phyloP scores from a whole-genome alignment of 306 rosid species.

The Fragaria iinumae region DNA sequence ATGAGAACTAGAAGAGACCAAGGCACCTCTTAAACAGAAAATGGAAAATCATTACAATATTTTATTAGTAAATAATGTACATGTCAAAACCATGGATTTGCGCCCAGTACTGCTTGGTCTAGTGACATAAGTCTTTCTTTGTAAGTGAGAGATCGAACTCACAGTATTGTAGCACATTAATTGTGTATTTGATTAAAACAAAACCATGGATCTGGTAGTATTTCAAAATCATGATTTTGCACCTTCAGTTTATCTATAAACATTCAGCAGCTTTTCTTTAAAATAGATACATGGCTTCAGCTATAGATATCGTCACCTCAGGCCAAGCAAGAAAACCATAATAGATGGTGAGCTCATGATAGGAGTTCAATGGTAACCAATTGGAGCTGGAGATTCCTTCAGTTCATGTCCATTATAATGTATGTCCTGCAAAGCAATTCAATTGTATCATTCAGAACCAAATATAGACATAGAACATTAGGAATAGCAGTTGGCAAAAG shows the following conservation, averaged over 20 bases:
- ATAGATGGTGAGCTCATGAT: not conserved
- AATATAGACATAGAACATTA: not conserved
- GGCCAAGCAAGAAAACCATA: not conserved
- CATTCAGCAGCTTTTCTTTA: not conserved
- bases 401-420: constrained; percentile 63
- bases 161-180: too few species aligned
- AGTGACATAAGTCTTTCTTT: too few species aligned
- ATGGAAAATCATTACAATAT: not conserved
- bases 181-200: too few species aligned
- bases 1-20: not conserved
- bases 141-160: too few species aligned
- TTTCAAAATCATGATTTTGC: too few species aligned
- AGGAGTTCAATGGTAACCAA: constrained; percentile 52
- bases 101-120: too few species aligned
- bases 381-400: constrained; percentile 63
- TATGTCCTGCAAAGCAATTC: constrained; percentile 52
- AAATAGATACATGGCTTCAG: not conserved
- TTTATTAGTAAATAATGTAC: not conserved
- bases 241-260: too few species aligned
- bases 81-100: not conserved
- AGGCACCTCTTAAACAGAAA: not conserved
- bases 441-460: not conserved
- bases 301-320: not conserved
- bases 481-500: not conserved
- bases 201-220: too few species aligned